A percentile compares a stretch with the other conserved stretches of the same genome.
These are phyloP conservation scores for Umbelopsis vinacea DNA, from an alignment of 192 early-diverging fungal species.

Conservation along the genomic window DNA sequence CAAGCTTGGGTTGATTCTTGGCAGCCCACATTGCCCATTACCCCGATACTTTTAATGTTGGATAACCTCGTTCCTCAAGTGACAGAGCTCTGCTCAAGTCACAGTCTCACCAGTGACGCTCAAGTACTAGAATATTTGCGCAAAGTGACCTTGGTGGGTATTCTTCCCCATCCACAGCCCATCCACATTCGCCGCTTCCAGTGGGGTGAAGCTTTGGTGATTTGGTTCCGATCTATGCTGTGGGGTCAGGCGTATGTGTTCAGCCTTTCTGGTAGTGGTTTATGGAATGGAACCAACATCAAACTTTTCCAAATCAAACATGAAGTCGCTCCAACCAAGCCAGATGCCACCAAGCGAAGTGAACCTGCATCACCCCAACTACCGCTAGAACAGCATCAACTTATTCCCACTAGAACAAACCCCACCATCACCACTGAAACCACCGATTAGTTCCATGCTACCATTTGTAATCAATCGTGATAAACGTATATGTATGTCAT, in stretches of 20 bases:
- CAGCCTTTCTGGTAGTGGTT: conserved; percentile 56
- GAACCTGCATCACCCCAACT: background rate
- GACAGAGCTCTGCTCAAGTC: conserved; percentile 61
- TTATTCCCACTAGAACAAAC: background rate
- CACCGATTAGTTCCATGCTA: background rate
- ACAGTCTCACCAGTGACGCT: conserved; percentile 65
- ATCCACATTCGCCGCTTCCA: conserved; percentile 63
- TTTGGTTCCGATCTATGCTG: conserved; percentile 73
- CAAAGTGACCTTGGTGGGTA: conserved; percentile 41
- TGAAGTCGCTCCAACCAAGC: background rate
- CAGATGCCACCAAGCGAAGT: background rate
- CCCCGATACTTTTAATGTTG: conserved; percentile 66
- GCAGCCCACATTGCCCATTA: conserved; percentile 72
- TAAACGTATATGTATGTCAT: too few species aligned
- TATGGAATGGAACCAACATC: conserved; percentile 70
- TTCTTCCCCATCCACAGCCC: conserved; percentile 52
- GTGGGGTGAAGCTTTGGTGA: conserved; percentile 63
- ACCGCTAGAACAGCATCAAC: background rate
- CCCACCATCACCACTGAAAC: background rate
- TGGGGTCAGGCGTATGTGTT: conserved; percentile 74
- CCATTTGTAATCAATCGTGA: background rate
- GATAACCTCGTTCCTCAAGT: conserved; percentile 71
- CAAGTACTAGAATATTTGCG: conserved; percentile 60
- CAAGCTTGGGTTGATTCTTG: conserved; percentile 71
- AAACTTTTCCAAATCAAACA: conserved; percentile 58